Evolutionary conservation across 2,329 filamentous ascomycete genomes (phyloP).

Genomic region (Pezicula neosporulosa): DNA sequence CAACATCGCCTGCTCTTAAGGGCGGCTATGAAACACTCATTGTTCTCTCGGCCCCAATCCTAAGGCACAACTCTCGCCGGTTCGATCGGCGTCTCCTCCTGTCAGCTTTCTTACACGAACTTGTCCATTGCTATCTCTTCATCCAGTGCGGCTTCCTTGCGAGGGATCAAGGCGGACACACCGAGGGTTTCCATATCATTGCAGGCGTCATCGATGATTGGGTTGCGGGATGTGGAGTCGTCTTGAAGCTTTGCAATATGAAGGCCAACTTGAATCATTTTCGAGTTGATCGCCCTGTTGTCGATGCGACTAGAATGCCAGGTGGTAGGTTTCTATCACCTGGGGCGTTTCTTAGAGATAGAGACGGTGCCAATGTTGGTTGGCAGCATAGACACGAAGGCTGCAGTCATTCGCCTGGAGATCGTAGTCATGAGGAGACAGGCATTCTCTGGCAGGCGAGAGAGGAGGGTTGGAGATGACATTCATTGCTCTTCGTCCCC

Average conservation of each 20-base stretch:
- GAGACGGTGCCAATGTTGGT: not conserved
- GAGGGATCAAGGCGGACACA: constrained; percentile 54
- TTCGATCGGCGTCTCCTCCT: constrained; percentile 61
- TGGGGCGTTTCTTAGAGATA: no score
- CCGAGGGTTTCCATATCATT: constrained; percentile 55
- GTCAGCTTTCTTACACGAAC: constrained; percentile 62
- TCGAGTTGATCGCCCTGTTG: constrained; percentile 14
- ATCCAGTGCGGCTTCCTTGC: constrained; percentile 58
- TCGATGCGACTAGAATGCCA: not conserved
- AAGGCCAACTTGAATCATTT: constrained; percentile 59
- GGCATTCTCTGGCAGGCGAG: not conserved
- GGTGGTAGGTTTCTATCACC: not conserved
- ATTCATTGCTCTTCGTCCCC: not conserved
- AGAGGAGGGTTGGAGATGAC: not conserved
- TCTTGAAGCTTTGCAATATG: constrained; percentile 54
- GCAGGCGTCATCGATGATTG: constrained; percentile 58
- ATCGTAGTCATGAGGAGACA: not conserved
- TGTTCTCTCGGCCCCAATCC: constrained; percentile 55
- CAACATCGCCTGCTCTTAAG: constrained; percentile 24
- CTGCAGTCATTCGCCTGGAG: constrained; percentile 7
- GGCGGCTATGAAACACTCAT: constrained; percentile 61
- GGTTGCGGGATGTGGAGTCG: constrained; percentile 46
- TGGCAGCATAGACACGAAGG: constrained; percentile 10
- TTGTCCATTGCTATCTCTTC: constrained; percentile 66
- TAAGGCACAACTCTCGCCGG: constrained; percentile 35